Evolutionary conservation across 2,329 filamentous ascomycete genomes (phyloP).

Genomic region (Cladobotryum mycophilum): DNA sequence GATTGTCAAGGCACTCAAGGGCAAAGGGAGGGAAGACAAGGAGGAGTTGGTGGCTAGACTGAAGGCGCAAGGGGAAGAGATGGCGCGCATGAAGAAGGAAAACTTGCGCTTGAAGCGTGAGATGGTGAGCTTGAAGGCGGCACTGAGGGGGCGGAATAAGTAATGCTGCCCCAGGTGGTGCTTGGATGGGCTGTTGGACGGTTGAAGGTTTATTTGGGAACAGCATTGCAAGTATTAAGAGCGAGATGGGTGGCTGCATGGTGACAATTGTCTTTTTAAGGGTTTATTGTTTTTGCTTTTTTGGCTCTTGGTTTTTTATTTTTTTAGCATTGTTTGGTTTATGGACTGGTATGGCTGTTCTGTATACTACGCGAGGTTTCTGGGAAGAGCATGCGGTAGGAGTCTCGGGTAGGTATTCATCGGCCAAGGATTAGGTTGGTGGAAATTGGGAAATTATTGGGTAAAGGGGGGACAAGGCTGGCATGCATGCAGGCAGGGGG

Average conservation of each 20-base stretch:
- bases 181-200: conserved; percentile 14
- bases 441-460: no score
- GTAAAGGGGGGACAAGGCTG: no score
- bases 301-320: not conserved
- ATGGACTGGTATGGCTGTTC: not conserved
- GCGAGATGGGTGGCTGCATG: no score
- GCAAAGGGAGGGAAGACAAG: conserved; percentile 68
- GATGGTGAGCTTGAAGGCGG: conserved; percentile 61
- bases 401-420: not conserved
- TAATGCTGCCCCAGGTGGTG: conserved; percentile 19
- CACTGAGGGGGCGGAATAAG: conserved; percentile 40
- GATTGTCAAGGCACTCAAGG: conserved; percentile 69
- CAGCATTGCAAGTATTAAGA: not conserved
- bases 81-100: conserved; percentile 72
- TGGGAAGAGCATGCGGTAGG: not conserved
- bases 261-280: not conserved
- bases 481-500: no score
- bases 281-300: not conserved
- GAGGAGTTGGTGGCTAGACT: conserved; percentile 69
- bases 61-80: conserved; percentile 70
- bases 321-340: not conserved
- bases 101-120: conserved; percentile 79
- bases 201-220: not conserved
- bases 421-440: no score
- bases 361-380: conserved; percentile 1